Evolutionary conservation across 352 stramenopile species (phyloP).

Genomic region (Phytophthora sansomeana): DNA sequence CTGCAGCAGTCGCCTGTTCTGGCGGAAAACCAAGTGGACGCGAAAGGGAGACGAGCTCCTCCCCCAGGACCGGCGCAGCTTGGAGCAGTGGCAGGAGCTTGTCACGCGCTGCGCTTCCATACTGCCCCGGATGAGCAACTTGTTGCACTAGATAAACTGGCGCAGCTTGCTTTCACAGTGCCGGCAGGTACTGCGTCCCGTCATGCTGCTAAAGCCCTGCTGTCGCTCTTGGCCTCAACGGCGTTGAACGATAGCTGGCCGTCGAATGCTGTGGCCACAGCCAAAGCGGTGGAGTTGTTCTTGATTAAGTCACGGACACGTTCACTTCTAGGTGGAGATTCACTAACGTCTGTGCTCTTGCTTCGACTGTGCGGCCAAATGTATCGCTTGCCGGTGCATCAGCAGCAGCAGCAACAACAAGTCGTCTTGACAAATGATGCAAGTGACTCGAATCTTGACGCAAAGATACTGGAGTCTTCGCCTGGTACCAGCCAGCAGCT

Average conservation of each 20-base stretch:
- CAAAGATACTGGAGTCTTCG: conserved; percentile 8
- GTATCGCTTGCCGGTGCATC: conserved; percentile 50
- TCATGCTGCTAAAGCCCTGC: conserved; percentile 65
- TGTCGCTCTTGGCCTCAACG: conserved; percentile 54
- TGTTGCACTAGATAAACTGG: conserved; percentile 51
- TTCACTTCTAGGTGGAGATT: conserved; percentile 56
- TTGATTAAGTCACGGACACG: conserved; percentile 54
- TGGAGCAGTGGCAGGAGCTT: conserved; percentile 53
- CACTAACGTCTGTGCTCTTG: conserved; percentile 73
- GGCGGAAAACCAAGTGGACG: conserved; percentile 31
- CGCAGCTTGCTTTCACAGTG: conserved; percentile 60
- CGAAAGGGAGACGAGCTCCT: conserved; percentile 59
- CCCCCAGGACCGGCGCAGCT: conserved; percentile 50
- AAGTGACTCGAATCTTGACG: background rate
- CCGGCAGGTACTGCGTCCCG: conserved; percentile 54
- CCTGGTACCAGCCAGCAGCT: background rate
- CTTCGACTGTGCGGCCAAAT: conserved; percentile 67
- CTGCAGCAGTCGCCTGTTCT: conserved; percentile 66
- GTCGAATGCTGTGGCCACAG: conserved; percentile 23
- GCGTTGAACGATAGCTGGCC: conserved; percentile 31
- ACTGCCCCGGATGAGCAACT: conserved; percentile 38
- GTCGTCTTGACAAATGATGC: conserved; percentile 19
- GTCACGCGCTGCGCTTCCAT: conserved; percentile 72
- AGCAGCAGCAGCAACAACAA: conserved; percentile 20
- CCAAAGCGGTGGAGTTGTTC: conserved; percentile 61